Conservation (phyloP, 148 eudicot genomes). For the Camellia sinensis region DNA sequence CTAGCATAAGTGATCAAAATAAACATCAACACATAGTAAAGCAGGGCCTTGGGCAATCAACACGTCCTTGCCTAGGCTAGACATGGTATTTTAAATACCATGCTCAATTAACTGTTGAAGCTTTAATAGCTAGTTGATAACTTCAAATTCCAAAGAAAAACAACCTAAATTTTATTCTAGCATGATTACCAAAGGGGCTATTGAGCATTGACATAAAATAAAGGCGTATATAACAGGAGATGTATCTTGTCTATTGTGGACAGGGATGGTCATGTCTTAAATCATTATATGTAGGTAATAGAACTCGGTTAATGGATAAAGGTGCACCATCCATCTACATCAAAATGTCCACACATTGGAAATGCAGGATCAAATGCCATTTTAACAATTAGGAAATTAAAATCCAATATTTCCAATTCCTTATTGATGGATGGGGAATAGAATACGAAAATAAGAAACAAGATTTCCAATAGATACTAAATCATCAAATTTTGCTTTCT, state of each 20-base stretch:
- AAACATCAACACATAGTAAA: neutral
- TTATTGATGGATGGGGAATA: neutral
- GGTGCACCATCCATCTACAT: neutral
- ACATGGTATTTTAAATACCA: neutral
- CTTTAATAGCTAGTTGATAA: neutral
- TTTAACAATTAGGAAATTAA: neutral
- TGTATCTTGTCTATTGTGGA: neutral
- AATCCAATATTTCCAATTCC: neutral
- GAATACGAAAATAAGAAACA: neutral
- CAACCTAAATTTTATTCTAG: neutral
- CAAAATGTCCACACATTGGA: neutral
- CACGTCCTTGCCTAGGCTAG: neutral
- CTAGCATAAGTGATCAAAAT: neutral
- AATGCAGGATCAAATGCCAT: neutral
- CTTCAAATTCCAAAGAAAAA: neutral
- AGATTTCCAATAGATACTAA: neutral
- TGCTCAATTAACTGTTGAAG: neutral
- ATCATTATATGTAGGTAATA: neutral
- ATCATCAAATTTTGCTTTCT: neutral
- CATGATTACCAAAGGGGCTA: neutral
- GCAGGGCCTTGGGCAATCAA: neutral
- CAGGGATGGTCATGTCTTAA: neutral
- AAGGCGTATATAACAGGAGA: neutral
- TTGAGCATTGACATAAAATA: slow-evolving; percentile 1
- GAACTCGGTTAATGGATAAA: neutral